A percentile compares a stretch with the other conserved stretches of the same genome.
Evolutionary conservation across 2,329 filamentous ascomycete species (phyloP).

Genomic region (Colletotrichum sp.): DNA sequence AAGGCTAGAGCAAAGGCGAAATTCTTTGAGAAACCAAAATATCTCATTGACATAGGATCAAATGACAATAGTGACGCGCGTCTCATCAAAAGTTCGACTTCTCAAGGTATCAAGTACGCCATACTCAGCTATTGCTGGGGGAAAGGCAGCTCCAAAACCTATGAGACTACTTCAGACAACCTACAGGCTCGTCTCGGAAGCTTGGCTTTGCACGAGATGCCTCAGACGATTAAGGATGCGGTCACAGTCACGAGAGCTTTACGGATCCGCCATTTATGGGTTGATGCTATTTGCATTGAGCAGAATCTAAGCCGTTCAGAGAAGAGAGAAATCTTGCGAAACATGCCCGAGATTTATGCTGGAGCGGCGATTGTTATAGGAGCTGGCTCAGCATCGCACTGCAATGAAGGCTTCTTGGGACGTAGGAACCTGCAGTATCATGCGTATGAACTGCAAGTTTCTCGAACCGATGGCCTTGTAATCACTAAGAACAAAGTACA

Average conservation of each 20-base stretch:
- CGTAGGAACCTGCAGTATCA: neutral
- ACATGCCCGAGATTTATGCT: neutral
- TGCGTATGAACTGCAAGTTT: fast-evolving
- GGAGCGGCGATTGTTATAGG: neutral
- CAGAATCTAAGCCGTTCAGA: fast-evolving
- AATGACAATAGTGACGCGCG: neutral
- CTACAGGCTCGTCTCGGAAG: fast-evolving
- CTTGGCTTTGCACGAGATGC: neutral
- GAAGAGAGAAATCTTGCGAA: neutral
- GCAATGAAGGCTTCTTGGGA: neutral
- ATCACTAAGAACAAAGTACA: fast-evolving
- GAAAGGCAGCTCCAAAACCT: neutral
- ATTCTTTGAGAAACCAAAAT: neutral
- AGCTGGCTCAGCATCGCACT: neutral
- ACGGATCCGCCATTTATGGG: neutral
- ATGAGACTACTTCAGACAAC: neutral
- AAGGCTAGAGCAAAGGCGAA: neutral
- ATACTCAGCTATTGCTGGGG: neutral
- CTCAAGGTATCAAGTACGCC: neutral
- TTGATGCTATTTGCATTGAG: neutral
- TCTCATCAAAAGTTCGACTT: neutral
- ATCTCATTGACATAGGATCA: neutral
- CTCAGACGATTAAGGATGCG: neutral
- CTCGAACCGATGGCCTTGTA: fast-evolving
- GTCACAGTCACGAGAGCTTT: neutral